Percentiles rank a stretch among this genome's conserved stretches.
These are phyloP conservation scores for Aquilaria malaccensis DNA, from an alignment of 345 rosid species.

Conservation along the genomic window DNA sequence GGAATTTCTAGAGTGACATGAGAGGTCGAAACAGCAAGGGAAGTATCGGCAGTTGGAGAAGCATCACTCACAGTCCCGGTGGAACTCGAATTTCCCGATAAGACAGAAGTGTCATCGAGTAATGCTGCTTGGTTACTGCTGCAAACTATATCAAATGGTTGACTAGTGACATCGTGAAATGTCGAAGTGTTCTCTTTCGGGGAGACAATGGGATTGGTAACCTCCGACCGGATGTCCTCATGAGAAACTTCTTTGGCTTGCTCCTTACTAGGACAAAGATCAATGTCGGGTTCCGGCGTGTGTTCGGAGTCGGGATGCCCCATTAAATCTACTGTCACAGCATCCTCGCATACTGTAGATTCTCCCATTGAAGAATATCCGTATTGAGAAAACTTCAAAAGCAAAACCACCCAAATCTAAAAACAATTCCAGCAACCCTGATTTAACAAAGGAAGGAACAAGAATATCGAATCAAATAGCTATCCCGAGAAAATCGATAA, in stretches of 20 bases:
- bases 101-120: constrained; percentile 32
- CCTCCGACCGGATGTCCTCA: constrained; percentile 79
- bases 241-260: constrained; percentile 59
- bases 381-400: constrained; percentile 3
- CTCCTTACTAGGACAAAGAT: constrained; percentile 39
- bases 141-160: constrained; percentile 25
- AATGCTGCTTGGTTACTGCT: constrained; percentile 23
- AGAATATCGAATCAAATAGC: constrained; percentile 14
- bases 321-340: constrained; percentile 19
- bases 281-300: constrained; percentile 23
- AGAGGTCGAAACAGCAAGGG: constrained; percentile 33
- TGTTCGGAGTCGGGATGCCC: constrained; percentile 23
- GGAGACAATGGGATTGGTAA: constrained; percentile 62
- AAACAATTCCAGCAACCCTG: background rate
- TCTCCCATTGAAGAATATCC: constrained; percentile 41
- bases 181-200: constrained; percentile 41
- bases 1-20: constrained; percentile 84
- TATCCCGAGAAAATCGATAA: constrained; percentile 11
- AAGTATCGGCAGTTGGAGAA: constrained; percentile 18
- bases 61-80: constrained; percentile 42
- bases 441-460: background rate
- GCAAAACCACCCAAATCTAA: constrained; percentile 22
- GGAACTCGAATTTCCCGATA: constrained; percentile 35
- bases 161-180: constrained; percentile 50
- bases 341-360: constrained; percentile 37